These are phyloP conservation scores for Sparassis latifolia DNA, from an alignment of 1,284 basidiomycete species.

Conservation along the genomic window DNA sequence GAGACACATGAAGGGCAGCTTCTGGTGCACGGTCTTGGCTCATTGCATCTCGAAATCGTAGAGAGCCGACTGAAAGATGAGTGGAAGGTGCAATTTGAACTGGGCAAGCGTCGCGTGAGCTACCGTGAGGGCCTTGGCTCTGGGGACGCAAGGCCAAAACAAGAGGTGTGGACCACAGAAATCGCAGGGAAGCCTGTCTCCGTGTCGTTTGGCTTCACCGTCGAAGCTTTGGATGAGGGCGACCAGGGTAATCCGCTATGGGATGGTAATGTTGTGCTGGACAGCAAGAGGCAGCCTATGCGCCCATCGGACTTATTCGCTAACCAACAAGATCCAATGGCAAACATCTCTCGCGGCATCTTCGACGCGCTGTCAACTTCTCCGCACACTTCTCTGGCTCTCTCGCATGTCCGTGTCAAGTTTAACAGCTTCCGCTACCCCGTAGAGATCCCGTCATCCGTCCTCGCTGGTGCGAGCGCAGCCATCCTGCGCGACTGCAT, in stretches of 20 bases:
- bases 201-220: constrained; percentile 43
- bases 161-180: constrained; percentile 54
- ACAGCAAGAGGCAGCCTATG: constrained; percentile 43
- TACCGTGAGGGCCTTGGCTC: constrained; percentile 68
- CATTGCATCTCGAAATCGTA: constrained; percentile 83
- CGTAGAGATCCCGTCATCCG: constrained; percentile 33
- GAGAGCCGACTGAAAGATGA: constrained; percentile 75
- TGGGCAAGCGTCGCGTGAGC: constrained; percentile 73
- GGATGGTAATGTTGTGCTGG: constrained; percentile 69
- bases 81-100: constrained; percentile 73
- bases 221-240: constrained; percentile 45
- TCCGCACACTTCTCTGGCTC: constrained; percentile 63
- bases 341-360: constrained; percentile 59
- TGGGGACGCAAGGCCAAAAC: constrained; percentile 19
- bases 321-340: constrained; percentile 32
- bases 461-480: constrained; percentile 60
- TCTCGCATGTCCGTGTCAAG: constrained; percentile 56
- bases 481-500: constrained; percentile 55
- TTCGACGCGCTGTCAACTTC: constrained; percentile 67
- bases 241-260: constrained; percentile 62
- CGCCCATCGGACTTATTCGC: constrained; percentile 44
- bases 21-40: constrained; percentile 78
- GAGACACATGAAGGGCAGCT: constrained; percentile 79
- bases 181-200: constrained; percentile 43
- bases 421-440: constrained; percentile 40